phyloP scores from a whole-genome alignment of 2,329 filamentous ascomycete species.

The Aspergillus sp. region DNA sequence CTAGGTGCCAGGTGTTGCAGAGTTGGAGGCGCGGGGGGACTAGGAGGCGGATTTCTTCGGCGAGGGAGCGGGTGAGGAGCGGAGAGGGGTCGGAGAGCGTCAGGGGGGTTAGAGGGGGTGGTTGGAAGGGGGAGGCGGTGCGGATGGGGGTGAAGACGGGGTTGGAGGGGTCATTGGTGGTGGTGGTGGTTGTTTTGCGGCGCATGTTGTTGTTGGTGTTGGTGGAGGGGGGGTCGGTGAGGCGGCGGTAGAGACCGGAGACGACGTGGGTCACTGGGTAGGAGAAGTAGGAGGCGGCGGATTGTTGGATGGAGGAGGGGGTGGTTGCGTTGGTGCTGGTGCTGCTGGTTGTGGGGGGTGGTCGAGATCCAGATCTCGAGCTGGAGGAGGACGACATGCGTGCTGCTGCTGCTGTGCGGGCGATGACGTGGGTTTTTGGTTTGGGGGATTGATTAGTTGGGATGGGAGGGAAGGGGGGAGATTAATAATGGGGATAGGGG shows the following conservation, averaged over 20 bases:
- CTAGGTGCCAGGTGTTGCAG: constrained; percentile 79
- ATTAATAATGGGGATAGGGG: not conserved
- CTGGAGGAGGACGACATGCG: constrained; percentile 7
- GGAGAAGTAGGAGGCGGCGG: constrained; percentile 51
- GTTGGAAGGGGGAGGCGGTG: constrained; percentile 76
- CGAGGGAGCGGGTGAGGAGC: constrained; percentile 71
- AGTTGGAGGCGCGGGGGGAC: constrained; percentile 85
- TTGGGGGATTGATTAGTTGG: no score
- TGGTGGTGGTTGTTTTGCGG: constrained; percentile 10
- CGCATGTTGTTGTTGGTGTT: constrained; percentile 26
- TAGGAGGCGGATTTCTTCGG: constrained; percentile 90
- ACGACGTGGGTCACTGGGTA: constrained; percentile 56
- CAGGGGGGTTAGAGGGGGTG: constrained; percentile 83
- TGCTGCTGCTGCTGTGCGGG: not conserved
- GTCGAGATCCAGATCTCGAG: constrained; percentile 4
- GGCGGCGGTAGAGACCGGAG: constrained; percentile 68
- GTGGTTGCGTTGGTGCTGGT: constrained; percentile 5
- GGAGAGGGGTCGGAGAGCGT: constrained; percentile 51
- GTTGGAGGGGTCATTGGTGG: constrained; percentile 23
- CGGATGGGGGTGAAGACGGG: constrained; percentile 53
- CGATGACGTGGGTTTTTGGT: not conserved
- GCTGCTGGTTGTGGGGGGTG: not conserved
- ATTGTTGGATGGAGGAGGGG: constrained; percentile 31
- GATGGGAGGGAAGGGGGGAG: not conserved
- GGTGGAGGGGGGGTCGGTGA: constrained; percentile 49